phyloP scores from a whole-genome alignment of 2,329 filamentous ascomycete genomes.

The Penicillium janthinellum region DNA sequence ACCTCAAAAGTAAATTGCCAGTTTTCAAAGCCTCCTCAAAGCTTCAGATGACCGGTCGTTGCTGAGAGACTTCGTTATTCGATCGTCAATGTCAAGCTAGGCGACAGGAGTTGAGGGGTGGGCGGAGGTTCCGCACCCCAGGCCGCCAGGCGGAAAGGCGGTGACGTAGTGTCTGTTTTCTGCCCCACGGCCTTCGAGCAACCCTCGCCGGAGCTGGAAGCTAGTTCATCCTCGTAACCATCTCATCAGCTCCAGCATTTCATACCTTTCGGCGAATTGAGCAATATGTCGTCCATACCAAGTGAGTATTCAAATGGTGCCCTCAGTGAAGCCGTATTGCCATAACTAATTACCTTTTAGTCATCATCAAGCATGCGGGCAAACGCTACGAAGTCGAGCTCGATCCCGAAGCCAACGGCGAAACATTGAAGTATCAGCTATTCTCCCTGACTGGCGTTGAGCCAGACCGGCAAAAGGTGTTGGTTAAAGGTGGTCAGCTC shows the following conservation, averaged over 20 bases:
- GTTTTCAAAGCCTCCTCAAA: background rate
- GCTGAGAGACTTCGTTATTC: background rate
- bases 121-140: slow-evolving; percentile 2
- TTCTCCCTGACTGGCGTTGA: slow-evolving; percentile 95
- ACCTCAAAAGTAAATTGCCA: background rate
- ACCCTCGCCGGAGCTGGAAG: slow-evolving; percentile 12
- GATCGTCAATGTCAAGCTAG: background rate
- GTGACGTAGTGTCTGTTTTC: slow-evolving; percentile 31
- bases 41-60: background rate
- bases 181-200: slow-evolving; percentile 23
- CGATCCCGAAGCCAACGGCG: slow-evolving; percentile 79
- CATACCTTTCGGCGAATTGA: background rate
- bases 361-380: slow-evolving; percentile 91
- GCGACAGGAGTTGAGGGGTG: slow-evolving; percentile 4
- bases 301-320: slow-evolving; percentile 43
- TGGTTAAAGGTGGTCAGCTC: slow-evolving; percentile 90
- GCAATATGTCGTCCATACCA: slow-evolving; percentile 58
- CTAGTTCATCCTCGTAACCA: slow-evolving; percentile 23
- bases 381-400: slow-evolving; percentile 95
- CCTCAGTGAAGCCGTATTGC: background rate
- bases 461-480: slow-evolving; percentile 91
- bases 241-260: slow-evolving; percentile 5
- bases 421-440: slow-evolving; percentile 93
- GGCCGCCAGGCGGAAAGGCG: slow-evolving; percentile 10
- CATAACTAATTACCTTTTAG: slow-evolving; percentile 51